Percentiles rank a stretch among this genome's conserved stretches.
These are phyloP conservation scores for Cyclotella baltica DNA, from an alignment of 108 stramenopile genomes.

Conservation along the genomic window DNA sequence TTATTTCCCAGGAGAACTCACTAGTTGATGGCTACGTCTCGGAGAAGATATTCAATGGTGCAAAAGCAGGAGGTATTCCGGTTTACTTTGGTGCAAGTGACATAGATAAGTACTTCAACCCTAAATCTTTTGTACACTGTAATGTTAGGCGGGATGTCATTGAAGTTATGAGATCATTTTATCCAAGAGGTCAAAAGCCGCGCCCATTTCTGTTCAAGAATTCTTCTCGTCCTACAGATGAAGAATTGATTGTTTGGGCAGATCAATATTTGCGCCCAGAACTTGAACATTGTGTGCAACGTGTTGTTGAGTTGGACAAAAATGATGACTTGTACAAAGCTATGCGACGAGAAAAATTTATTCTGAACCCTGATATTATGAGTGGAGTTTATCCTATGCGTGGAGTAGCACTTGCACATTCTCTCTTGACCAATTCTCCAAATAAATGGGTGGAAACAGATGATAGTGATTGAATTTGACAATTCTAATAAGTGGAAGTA, in stretches of 20 bases:
- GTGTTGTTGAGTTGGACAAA: constrained; percentile 15
- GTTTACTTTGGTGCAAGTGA: constrained; percentile 23
- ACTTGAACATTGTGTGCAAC: constrained; percentile 14
- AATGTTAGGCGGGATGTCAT: not conserved
- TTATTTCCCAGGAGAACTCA: constrained; percentile 3
- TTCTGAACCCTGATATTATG: constrained; percentile 6
- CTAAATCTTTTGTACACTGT: constrained; percentile 13
- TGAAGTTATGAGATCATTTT: constrained; percentile 8
- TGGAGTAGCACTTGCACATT: constrained; percentile 11
- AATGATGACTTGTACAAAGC: constrained; percentile 3
- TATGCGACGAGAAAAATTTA: constrained; percentile 6
- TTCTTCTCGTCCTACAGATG: constrained; percentile 12
- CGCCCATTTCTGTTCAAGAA: constrained; percentile 13
- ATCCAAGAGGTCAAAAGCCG: constrained; percentile 9
- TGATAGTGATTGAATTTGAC: not conserved
- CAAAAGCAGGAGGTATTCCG: not conserved
- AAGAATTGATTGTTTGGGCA: constrained; percentile 15
- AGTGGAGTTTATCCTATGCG: constrained; percentile 11
- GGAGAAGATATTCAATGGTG: constrained; percentile 24
- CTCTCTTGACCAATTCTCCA: not conserved
- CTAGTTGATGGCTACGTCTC: constrained; percentile 24
- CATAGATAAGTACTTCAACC: constrained; percentile 11
- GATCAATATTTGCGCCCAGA: constrained; percentile 7
- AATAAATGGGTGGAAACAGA: not conserved
- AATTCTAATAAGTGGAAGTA: not conserved